Base-by-base conservation (phyloP, 371 early-diverging fungal genomes). In the Actinomucor elegans region DNA sequence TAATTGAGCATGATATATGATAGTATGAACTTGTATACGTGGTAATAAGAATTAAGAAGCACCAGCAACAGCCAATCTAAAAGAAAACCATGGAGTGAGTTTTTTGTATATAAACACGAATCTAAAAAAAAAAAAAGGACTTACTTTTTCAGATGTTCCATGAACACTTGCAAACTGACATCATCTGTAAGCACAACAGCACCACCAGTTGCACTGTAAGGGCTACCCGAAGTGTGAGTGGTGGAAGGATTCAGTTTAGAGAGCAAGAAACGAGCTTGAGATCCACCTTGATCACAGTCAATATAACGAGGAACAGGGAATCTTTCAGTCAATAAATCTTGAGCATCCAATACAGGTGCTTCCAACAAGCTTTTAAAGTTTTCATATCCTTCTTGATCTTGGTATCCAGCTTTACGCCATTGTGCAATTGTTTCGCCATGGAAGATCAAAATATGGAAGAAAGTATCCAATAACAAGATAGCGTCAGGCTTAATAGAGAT, bases 251-350 rank as follows among this genome's bases (percentile, higher is more conserved):
- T 99, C 37, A 99, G 86, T 73, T 98, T 99, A 57, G 94, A 91
- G 26, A 99, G 82, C 59, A 99, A 76, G 90, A 99, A 99, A 64
- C 99, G 94, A 17, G 99, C 99, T 79, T 99, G 99, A 4, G 99
- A 98, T 21, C 97, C 96, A 55, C 94, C 87, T 71, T 97, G 95
- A 65, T 98, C 96, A 61, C 97, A 96, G 28, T 91, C 97, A 71
- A 99, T 92, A 71, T 97, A 99, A 59, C 99, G 92, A 5, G 99
- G 99, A 33, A 99, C 89, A 9, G 99, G 99, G 85, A 99, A 95
- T 54, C 99, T 83, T 33, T 96, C 95, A 15, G 86, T 75, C 45
- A 99, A 76, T 49, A 99, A 66, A 27, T 93, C 94, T 82, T 92
- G 75, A 2, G 99, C 96, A 60, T 93, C 97, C 33, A 71, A 74